Conservation (phyloP, 2,329 filamentous ascomycete genomes). For the Aureobasidium uvarum region DNA sequence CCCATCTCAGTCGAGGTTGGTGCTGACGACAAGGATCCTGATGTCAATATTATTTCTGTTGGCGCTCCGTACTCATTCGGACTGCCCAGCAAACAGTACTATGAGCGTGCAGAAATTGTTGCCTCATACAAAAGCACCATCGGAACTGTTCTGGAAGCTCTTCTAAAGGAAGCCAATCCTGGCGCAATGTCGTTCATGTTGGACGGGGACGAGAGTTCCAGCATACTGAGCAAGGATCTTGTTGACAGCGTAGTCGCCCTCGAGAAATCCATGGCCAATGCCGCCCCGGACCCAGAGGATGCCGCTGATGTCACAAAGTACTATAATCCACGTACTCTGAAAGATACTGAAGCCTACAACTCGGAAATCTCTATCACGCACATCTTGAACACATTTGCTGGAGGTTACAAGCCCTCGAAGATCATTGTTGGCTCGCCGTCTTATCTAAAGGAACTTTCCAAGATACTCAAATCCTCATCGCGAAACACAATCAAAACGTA, state of each 20-base stretch:
- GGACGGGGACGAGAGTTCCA: slow-evolving; percentile 34
- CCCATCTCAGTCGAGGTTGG: slow-evolving; percentile 15
- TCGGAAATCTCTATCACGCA: slow-evolving; percentile 46
- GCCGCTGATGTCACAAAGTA: slow-evolving; percentile 63
- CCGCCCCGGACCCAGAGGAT: slow-evolving; percentile 58
- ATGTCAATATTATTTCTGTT: slow-evolving; percentile 51
- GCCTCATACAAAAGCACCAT: slow-evolving; percentile 51
- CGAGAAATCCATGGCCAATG: slow-evolving; percentile 45
- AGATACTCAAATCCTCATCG: slow-evolving; percentile 55
- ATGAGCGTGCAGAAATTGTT: slow-evolving; percentile 55
- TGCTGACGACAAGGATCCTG: slow-evolving; percentile 56
- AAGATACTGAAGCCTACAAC: slow-evolving; percentile 49
- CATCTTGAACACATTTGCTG: slow-evolving; percentile 17
- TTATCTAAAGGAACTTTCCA: slow-evolving; percentile 59
- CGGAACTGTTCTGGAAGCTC: slow-evolving; percentile 41
- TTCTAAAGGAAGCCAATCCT: slow-evolving; percentile 39
- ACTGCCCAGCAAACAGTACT: slow-evolving; percentile 62
- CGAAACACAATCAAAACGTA: slow-evolving; percentile 60
- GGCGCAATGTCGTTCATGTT: neutral
- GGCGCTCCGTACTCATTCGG: slow-evolving; percentile 51
- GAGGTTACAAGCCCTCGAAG: slow-evolving; percentile 39
- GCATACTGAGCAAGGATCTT: slow-evolving; percentile 50
- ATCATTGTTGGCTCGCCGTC: slow-evolving; percentile 60
- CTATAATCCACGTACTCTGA: slow-evolving; percentile 62
- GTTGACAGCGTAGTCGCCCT: slow-evolving; percentile 21